Percentiles rank a stretch among this genome's conserved stretches.
Evolutionary conservation across 2,329 filamentous ascomycete genomes (phyloP).

Genomic region (Rachicladosporium sp.): DNA sequence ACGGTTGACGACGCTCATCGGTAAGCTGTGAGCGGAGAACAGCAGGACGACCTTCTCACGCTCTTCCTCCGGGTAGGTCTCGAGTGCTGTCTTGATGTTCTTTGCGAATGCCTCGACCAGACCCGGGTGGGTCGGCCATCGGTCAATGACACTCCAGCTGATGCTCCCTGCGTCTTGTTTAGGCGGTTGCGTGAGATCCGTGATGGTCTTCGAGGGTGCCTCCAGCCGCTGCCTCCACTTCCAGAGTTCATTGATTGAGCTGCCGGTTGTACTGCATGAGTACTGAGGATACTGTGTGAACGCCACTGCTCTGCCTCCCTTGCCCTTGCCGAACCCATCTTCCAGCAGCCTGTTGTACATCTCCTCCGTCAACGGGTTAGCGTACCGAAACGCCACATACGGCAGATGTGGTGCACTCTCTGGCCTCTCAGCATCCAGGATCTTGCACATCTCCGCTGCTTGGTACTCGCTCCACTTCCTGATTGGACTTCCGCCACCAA

Average conservation of each 20-base stretch:
- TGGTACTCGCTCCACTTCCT: slow-evolving; percentile 97
- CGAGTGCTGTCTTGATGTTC: slow-evolving; percentile 78
- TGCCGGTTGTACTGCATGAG: slow-evolving; percentile 93
- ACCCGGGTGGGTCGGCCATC: slow-evolving; percentile 87
- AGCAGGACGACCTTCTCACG: slow-evolving; percentile 72
- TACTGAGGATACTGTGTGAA: slow-evolving; percentile 99
- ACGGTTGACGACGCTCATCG: slow-evolving; percentile 95
- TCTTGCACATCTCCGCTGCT: slow-evolving; percentile 89
- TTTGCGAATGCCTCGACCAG: slow-evolving; percentile 83
- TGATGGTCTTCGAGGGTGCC: slow-evolving; percentile 17
- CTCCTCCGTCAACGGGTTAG: slow-evolving; percentile 82
- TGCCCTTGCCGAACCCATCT: slow-evolving; percentile 83
- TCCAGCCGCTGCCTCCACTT: slow-evolving; percentile 87
- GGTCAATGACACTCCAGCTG: slow-evolving; percentile 93
- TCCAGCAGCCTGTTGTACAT: slow-evolving; percentile 74
- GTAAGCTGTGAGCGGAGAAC: slow-evolving; percentile 84
- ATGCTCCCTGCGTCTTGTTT: slow-evolving; percentile 56
- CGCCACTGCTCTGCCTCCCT: slow-evolving; percentile 83
- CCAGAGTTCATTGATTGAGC: slow-evolving; percentile 93
- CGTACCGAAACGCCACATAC: slow-evolving; percentile 95
- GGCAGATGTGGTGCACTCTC: slow-evolving; percentile 94
- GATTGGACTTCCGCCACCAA: slow-evolving; percentile 95
- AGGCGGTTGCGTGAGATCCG: slow-evolving; percentile 31
- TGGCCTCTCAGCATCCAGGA: slow-evolving; percentile 79
- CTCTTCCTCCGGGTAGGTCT: slow-evolving; percentile 70